A percentile compares a stretch with the other conserved stretches of the same genome.
phyloP scores from a whole-genome alignment of 495 filamentous ascomycete genomes.

The Aspergillus wentii region DNA sequence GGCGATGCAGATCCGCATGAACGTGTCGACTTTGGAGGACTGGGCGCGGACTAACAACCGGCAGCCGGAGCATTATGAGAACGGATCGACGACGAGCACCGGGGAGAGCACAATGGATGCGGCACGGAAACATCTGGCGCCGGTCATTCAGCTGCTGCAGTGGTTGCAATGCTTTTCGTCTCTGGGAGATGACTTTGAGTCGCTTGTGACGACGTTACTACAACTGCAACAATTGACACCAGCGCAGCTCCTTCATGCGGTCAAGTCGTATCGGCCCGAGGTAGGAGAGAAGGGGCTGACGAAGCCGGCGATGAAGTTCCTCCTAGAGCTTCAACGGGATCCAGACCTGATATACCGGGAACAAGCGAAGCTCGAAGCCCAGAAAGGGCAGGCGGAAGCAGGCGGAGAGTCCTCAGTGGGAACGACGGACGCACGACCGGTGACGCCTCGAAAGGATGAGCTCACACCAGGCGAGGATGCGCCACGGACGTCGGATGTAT shows the following conservation, averaged over 20 bases:
- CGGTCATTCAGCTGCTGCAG: slow-evolving; percentile 90
- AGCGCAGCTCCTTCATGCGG: slow-evolving; percentile 86
- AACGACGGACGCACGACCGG: slow-evolving; percentile 32
- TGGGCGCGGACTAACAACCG: slow-evolving; percentile 93
- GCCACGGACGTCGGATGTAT: slow-evolving; percentile 12
- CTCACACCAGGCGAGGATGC: too few species aligned
- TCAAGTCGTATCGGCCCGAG: slow-evolving; percentile 88
- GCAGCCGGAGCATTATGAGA: slow-evolving; percentile 92
- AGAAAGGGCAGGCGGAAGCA: slow-evolving; percentile 20
- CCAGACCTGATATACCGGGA: slow-evolving; percentile 32
- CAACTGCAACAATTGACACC: slow-evolving; percentile 81
- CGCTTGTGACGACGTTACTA: slow-evolving; percentile 78
- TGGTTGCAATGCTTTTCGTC: slow-evolving; percentile 98
- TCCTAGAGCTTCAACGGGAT: slow-evolving; percentile 75
- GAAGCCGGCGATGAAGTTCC: slow-evolving; percentile 80
- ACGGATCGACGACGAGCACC: slow-evolving; percentile 77
- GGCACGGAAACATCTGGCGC: slow-evolving; percentile 76
- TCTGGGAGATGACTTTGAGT: slow-evolving; percentile 86
- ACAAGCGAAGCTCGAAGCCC: slow-evolving; percentile 29
- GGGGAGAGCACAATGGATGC: slow-evolving; percentile 84
- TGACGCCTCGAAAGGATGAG: slow-evolving; percentile 28
- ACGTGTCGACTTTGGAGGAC: slow-evolving; percentile 90
- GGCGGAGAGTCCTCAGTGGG: slow-evolving; percentile 11
- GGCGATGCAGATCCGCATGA: slow-evolving; percentile 99
- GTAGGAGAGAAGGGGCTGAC: slow-evolving; percentile 90